phyloP scores from a whole-genome alignment of 306 rosid species.

The Heteromeles arbutifolia region DNA sequence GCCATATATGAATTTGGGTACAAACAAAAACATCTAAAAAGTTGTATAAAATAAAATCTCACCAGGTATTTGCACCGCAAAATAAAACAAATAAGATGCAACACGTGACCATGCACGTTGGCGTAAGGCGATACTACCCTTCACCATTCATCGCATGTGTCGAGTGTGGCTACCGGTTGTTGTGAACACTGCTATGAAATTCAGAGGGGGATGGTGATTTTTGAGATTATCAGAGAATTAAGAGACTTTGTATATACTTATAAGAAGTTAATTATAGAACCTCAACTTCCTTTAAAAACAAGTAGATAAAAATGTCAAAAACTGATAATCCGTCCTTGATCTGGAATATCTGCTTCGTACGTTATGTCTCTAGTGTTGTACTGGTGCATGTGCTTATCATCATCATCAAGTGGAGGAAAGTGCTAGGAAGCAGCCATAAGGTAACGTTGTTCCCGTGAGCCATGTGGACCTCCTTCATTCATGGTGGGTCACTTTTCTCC shows the following conservation, averaged over 20 bases:
- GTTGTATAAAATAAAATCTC: neutral
- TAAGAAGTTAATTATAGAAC: no score
- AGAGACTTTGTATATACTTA: no score
- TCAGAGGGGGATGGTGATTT: no score
- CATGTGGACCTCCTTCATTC: neutral
- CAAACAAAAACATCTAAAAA: no score
- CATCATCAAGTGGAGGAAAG: neutral
- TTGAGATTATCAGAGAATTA: no score
- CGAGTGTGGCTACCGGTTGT: neutral
- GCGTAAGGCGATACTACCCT: neutral
- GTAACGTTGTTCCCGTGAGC: neutral
- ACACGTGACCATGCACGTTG: neutral
- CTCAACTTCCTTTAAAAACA: no score
- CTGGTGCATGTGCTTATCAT: no score
- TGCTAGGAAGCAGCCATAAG: constrained; percentile 6
- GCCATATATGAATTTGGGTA: no score
- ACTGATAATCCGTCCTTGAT: no score
- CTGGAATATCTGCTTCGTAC: no score
- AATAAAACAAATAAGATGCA: neutral
- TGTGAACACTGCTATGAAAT: neutral
- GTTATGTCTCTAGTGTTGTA: no score
- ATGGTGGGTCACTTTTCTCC: neutral
- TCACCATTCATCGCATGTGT: neutral
- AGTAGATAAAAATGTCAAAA: no score
- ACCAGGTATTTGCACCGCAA: neutral